phyloP scores from a whole-genome alignment of 1,139 yeast genomes.

The Torulaspora globosa region DNA sequence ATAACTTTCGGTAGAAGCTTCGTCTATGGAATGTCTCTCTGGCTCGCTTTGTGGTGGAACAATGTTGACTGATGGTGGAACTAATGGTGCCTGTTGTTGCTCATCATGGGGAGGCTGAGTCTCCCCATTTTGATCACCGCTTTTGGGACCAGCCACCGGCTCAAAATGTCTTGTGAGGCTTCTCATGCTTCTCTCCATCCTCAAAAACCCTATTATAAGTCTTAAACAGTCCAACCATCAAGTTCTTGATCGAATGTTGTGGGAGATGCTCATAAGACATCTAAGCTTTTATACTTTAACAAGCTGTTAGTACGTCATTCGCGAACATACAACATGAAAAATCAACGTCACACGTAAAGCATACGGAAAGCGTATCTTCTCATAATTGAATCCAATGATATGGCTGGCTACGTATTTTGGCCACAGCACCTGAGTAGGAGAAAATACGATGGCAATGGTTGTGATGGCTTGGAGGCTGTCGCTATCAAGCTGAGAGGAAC shows the following conservation, averaged over 20 bases:
- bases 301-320: neutral
- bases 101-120: neutral
- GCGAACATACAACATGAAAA: slow-evolving; percentile 5
- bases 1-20: slow-evolving; percentile 9
- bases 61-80: slow-evolving; percentile 13
- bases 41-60: slow-evolving; percentile 13
- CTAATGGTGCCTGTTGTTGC: slow-evolving; percentile 1
- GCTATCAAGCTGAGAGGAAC: slow-evolving; percentile 20
- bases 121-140: slow-evolving; percentile 3
- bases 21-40: neutral
- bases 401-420: slow-evolving; percentile 27
- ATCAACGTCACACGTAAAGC: neutral
- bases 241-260: neutral
- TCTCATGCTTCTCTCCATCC: slow-evolving; percentile 18
- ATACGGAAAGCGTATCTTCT: neutral
- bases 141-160: slow-evolving; percentile 8
- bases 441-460: slow-evolving; percentile 3
- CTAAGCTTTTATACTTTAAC: neutral
- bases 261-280: neutral
- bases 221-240: neutral
- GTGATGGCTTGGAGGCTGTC: slow-evolving; percentile 16
- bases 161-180: slow-evolving; percentile 21
- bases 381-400: slow-evolving; percentile 8
- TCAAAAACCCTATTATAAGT: neutral
- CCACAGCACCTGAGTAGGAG: slow-evolving; percentile 17